These are phyloP conservation scores for Fusarium nelsonii DNA, from an alignment of 2,329 filamentous ascomycete species.

Conservation along the genomic window DNA sequence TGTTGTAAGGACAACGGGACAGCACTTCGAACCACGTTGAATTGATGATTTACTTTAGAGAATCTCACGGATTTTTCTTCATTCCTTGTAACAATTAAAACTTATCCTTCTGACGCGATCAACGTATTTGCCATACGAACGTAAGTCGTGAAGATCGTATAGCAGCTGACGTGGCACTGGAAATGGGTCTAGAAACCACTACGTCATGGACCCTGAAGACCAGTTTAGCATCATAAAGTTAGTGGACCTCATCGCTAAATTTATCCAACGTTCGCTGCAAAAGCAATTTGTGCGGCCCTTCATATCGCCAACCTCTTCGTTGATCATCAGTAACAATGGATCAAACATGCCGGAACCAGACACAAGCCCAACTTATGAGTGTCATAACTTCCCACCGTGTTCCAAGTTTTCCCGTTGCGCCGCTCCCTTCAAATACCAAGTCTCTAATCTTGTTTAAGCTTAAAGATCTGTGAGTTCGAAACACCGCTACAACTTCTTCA, in stretches of 20 bases:
- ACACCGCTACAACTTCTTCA: not conserved
- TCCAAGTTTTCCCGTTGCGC: not conserved
- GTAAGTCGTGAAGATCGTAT: not conserved
- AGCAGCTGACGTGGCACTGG: slow-evolving; percentile 23
- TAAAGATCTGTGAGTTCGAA: too few relatives aligned
- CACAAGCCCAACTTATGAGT: not conserved
- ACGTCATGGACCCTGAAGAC: slow-evolving; percentile 26
- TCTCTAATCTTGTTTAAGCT: too few relatives aligned
- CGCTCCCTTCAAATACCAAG: not conserved
- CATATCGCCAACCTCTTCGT: not conserved
- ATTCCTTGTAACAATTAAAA: not conserved
- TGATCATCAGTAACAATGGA: too few relatives aligned
- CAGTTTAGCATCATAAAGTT: not conserved
- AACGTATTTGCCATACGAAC: not conserved
- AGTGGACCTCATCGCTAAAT: not conserved
- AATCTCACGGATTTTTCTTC: too few relatives aligned
- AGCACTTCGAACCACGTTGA: not conserved
- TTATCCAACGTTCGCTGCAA: not conserved
- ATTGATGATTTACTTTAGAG: not conserved
- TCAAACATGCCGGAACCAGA: not conserved
- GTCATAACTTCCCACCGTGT: not conserved
- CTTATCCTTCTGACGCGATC: not conserved
- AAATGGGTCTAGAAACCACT: not conserved
- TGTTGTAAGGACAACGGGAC: slow-evolving; percentile 31
- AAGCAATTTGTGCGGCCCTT: not conserved